A percentile compares a stretch with the other conserved stretches of the same genome.
Conservation (phyloP, 2,329 filamentous ascomycete genomes). For the Neocucurbitaria cava region DNA sequence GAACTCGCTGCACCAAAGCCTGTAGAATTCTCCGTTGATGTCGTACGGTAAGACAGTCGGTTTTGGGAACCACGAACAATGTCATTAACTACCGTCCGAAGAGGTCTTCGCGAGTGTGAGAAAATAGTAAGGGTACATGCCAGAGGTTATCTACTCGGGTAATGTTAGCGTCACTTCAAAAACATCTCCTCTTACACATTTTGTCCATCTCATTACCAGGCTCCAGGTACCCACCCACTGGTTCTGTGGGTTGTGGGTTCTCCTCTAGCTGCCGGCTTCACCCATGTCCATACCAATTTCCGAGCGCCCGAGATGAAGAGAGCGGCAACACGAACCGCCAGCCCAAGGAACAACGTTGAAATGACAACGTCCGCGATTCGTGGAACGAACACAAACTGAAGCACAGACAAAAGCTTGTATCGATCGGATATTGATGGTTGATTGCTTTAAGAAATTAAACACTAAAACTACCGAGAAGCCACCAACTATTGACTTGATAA, state of each 20-base stretch:
- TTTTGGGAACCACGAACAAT: too few species aligned
- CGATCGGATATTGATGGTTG: neutral
- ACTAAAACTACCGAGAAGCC: constrained; percentile 20
- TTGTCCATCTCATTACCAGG: neutral
- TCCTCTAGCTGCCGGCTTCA: neutral
- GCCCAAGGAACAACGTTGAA: neutral
- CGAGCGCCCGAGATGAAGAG: neutral
- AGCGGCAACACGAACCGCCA: neutral
- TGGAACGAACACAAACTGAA: neutral
- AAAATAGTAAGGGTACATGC: too few species aligned
- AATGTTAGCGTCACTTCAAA: too few species aligned
- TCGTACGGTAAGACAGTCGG: too few species aligned
- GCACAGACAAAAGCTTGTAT: constrained; percentile 1
- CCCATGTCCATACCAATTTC: neutral
- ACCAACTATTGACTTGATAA: constrained; percentile 15
- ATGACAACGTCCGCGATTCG: neutral
- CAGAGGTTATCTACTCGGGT: too few species aligned
- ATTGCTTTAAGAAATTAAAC: constrained; percentile 13
- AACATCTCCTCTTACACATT: too few species aligned
- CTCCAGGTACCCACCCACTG: neutral
- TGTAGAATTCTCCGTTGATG: too few species aligned
- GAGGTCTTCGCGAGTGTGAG: too few species aligned
- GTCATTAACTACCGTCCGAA: too few species aligned
- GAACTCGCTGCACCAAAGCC: too few species aligned
- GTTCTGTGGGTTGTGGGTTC: neutral